phyloP scores from a whole-genome alignment of 495 filamentous ascomycete species.

The Aspergillus incahuasiensis region DNA sequence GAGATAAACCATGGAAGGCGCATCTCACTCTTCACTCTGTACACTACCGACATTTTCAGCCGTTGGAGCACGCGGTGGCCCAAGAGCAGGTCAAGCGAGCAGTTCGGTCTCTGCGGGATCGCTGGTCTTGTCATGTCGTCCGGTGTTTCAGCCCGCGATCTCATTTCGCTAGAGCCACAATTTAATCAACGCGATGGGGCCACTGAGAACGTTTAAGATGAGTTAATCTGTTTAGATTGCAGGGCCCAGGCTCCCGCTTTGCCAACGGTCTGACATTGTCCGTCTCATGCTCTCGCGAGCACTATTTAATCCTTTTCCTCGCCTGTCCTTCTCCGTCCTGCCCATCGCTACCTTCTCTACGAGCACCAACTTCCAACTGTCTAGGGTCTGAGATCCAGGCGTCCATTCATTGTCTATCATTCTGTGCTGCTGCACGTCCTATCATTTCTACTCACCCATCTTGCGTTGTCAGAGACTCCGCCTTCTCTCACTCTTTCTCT shows the following conservation, averaged over 20 bases:
- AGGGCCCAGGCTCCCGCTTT: background rate
- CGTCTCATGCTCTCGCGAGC: background rate
- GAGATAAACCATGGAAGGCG: no score
- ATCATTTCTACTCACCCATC: conserved; percentile 13
- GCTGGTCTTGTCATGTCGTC: conserved; percentile 15
- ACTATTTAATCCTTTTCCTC: conserved; percentile 3
- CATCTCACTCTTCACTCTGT: no score
- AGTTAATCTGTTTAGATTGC: conserved; percentile 22
- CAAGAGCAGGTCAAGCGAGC: background rate
- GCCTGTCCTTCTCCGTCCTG: conserved; percentile 7
- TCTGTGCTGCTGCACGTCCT: conserved; percentile 23
- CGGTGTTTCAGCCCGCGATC: conserved; percentile 30
- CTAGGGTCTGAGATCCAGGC: conserved; percentile 31
- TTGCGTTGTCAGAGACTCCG: conserved; percentile 8
- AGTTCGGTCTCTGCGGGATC: conserved; percentile 5
- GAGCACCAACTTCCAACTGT: conserved; percentile 23
- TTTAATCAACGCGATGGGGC: conserved; percentile 11
- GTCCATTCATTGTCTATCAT: conserved; percentile 28
- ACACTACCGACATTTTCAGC: background rate
- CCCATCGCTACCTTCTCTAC: conserved; percentile 20
- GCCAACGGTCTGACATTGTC: background rate
- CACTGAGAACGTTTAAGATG: conserved; percentile 2
- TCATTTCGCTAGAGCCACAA: conserved; percentile 22
- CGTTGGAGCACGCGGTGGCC: no score
- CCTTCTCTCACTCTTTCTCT: conserved; percentile 4